Evolutionary conservation across 768 basidiomycete genomes (phyloP), one percentile per base, ranked within the genome.

Genomic region (Tremella mesenterica): DNA sequence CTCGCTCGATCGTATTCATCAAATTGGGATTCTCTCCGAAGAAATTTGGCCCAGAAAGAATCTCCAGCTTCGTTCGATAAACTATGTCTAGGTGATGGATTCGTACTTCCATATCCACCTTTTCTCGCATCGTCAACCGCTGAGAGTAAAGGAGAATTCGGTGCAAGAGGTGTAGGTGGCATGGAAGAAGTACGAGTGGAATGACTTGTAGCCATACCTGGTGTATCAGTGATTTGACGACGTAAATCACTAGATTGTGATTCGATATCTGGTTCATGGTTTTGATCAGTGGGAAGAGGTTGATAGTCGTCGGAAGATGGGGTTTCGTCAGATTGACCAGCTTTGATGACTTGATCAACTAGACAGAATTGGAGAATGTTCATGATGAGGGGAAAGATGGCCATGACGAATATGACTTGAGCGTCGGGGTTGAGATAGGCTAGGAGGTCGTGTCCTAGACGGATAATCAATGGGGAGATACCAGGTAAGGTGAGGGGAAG

Each of bases 401-500:
- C 88, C 88, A 96, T 91, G 21, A 84, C 85, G 61, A 63, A 54
- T 25, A 74, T 65, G 47, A 76, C 71, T 52, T 75, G 74, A 0
- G 58, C 57, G 47, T 52, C 52, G 6, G 64, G 50, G 21, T 25
- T 41, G 41, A 84, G 77, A 86, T 88, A 93, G 53, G 81, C 81
- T 33, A 97, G 77, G 3, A 92, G 74, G 86, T 86, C 91, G 56
- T 85, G 86, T n/a, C 85, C 88, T n/a, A 85, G 69, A 9, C 77
- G 75, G 59, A 86, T 83, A 41, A 95, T 76, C 1, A 78, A 79
- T 18, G 86, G 85, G 64, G 86, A 81, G 1, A 83, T 65, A 21
- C 81, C 78, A 50, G 69, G 59, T 9, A 66, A 50, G 10, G 63
- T 62, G 18, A 95, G 82, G 9, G 95, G 73, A 2, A 76, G 77